Conservation (phyloP, 2,329 filamentous ascomycete species). For the Aspergillus pseudoterreus region DNA sequence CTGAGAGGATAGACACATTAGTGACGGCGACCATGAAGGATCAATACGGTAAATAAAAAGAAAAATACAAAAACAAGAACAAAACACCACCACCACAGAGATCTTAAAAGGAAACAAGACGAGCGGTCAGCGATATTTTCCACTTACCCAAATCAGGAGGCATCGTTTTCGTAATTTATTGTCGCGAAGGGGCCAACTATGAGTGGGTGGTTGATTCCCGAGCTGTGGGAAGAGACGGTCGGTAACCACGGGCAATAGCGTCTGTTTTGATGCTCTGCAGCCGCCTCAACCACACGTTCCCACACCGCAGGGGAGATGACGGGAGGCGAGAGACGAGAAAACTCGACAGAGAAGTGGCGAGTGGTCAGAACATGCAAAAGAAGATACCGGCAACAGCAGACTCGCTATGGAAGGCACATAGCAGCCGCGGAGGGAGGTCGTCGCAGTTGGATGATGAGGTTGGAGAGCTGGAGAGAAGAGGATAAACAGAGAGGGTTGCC, state of each 20-base stretch:
- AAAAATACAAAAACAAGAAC: constrained; percentile 1
- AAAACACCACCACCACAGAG: background rate
- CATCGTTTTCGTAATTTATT: constrained; percentile 17
- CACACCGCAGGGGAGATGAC: constrained; percentile 8
- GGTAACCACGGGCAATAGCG: constrained; percentile 27
- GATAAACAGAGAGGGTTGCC: constrained; percentile 37
- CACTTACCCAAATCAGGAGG: constrained; percentile 31
- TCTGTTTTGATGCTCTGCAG: constrained; percentile 27
- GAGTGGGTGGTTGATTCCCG: constrained; percentile 13
- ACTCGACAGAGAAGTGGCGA: background rate
- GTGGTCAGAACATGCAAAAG: constrained; percentile 9
- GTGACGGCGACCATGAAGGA: constrained; percentile 7
- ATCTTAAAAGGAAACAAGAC: constrained; percentile 1
- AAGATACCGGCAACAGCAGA: constrained; percentile 6
- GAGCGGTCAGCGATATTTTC: background rate
- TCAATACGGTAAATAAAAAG: constrained; percentile 3
- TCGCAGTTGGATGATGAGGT: constrained; percentile 10
- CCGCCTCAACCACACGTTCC: constrained; percentile 20
- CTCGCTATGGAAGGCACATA: constrained; percentile 20
- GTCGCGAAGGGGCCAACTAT: background rate
- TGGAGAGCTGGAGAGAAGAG: constrained; percentile 18
- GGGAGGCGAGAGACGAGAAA: constrained; percentile 1
- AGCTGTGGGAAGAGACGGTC: constrained; percentile 19
- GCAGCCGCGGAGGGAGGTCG: constrained; percentile 11
- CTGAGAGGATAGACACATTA: constrained; percentile 23